Conservation (phyloP, 2,329 filamentous ascomycete genomes). For the Stagonosporopsis vannaccii region DNA sequence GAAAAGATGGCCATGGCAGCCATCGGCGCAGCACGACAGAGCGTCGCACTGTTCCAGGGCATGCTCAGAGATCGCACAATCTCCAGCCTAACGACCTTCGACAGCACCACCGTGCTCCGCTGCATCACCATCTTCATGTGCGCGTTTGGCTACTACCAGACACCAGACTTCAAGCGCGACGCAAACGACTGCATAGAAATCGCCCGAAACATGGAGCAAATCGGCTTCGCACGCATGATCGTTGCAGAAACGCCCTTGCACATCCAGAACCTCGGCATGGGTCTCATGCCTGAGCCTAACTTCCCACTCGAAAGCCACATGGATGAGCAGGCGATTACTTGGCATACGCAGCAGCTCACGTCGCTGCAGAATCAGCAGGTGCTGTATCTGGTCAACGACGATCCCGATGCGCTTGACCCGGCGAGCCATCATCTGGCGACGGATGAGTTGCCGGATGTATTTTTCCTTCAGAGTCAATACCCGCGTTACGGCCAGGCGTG, state of each 20-base stretch:
- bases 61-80: constrained; percentile 37
- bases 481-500: not conserved
- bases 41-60: constrained; percentile 35
- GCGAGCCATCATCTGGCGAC: constrained; percentile 36
- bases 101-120: constrained; percentile 46
- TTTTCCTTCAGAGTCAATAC: constrained; percentile 33
- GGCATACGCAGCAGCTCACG: constrained; percentile 43
- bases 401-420: constrained; percentile 40
- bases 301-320: not conserved
- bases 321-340: constrained; percentile 32
- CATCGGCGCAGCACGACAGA: constrained; percentile 44
- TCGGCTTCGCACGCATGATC: constrained; percentile 47
- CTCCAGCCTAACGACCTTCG: constrained; percentile 45
- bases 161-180: constrained; percentile 34
- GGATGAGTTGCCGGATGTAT: constrained; percentile 40
- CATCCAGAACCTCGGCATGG: constrained; percentile 41
- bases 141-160: constrained; percentile 41
- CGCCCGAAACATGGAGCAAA: constrained; percentile 34
- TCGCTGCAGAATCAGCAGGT: constrained; percentile 45
- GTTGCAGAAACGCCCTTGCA: constrained; percentile 44
- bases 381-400: constrained; percentile 43
- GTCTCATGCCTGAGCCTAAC: constrained; percentile 5
- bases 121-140: constrained; percentile 47
- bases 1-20: constrained; percentile 44
- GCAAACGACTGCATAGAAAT: constrained; percentile 38